These are phyloP conservation scores for Lipomyces starkeyi DNA, from an alignment of 805 yeast species.

Conservation along the genomic window DNA sequence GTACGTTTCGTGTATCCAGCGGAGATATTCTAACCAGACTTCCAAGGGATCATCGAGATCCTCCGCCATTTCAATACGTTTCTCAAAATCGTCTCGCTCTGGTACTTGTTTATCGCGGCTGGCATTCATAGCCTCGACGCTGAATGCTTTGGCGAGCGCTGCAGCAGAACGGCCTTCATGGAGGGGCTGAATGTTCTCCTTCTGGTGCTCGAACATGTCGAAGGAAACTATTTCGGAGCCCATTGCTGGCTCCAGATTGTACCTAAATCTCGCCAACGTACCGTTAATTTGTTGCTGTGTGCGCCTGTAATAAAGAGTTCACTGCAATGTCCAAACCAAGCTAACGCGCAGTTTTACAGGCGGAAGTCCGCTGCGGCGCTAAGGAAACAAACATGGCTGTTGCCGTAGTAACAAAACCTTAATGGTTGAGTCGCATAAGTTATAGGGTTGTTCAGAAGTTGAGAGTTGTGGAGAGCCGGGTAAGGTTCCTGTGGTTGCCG, in stretches of 20 bases:
- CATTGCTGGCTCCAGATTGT: not conserved
- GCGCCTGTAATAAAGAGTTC: not conserved
- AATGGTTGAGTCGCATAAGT: no score
- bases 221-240: conserved; percentile 45
- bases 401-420: not conserved
- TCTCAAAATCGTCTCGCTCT: conserved; percentile 52
- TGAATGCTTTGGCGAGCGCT: conserved; percentile 56
- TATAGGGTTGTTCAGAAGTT: no score
- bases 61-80: conserved; percentile 51
- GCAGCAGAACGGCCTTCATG: conserved; percentile 71
- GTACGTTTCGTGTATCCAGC: conserved; percentile 66
- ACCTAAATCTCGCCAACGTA: not conserved
- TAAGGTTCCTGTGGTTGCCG: no score
- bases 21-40: conserved; percentile 70
- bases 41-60: conserved; percentile 86
- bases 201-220: conserved; percentile 61
- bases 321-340: not conserved
- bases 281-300: not conserved
- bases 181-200: conserved; percentile 76
- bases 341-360: not conserved
- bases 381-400: not conserved
- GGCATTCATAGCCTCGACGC: conserved; percentile 38
- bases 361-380: not conserved
- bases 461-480: no score
- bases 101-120: conserved; percentile 41